phyloP scores from a whole-genome alignment of 2,329 filamentous ascomycete genomes.

The Botrytis galanthina region DNA sequence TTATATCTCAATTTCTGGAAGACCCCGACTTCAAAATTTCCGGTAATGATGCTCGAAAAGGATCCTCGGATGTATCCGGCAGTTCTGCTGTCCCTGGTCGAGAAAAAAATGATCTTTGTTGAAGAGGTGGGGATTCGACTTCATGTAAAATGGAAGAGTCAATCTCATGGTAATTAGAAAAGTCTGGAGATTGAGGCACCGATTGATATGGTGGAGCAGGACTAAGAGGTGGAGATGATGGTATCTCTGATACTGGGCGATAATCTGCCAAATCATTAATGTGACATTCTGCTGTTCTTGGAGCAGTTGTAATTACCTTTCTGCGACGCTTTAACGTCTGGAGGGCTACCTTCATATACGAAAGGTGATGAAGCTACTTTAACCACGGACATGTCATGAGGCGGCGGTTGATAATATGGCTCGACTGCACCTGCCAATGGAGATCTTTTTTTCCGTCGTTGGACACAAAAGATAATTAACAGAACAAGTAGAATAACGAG shows the following conservation, averaged over 20 bases:
- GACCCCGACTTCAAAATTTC: not conserved
- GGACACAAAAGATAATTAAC: not conserved
- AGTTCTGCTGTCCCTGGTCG: not conserved
- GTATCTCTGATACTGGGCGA: not conserved
- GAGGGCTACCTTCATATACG: not conserved
- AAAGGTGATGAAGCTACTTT: not conserved
- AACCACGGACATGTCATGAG: not conserved
- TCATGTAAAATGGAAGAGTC: constrained; percentile 9
- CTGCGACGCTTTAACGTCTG: not conserved
- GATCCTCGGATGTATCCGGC: not conserved
- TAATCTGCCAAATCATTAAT: not conserved
- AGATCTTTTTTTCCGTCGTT: not conserved
- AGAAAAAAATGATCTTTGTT: not conserved
- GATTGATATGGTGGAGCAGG: constrained; percentile 18
- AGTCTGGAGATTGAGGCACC: not conserved
- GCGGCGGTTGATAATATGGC: not conserved
- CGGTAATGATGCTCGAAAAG: not conserved
- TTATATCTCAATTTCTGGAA: not conserved
- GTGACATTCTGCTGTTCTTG: not conserved
- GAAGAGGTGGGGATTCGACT: not conserved
- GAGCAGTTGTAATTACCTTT: not conserved
- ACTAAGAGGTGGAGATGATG: not conserved
- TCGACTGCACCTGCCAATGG: not conserved
- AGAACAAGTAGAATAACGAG: not conserved
- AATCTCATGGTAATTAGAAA: constrained; percentile 7